Base-by-base conservation (phyloP, 192 early-diverging fungal genomes). In the Haplosporangium gracile region DNA sequence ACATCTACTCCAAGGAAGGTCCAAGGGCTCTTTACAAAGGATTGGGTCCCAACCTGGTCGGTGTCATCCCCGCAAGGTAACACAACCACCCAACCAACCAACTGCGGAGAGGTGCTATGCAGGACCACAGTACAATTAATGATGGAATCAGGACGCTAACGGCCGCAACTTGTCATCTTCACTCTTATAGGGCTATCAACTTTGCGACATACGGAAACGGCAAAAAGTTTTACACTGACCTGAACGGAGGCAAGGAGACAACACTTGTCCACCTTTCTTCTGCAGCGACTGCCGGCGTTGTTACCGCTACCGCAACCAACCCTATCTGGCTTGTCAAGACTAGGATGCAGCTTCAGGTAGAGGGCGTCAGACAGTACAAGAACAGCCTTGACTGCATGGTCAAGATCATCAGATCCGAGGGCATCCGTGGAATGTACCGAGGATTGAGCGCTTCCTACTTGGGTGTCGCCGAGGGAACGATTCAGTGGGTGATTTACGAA, bases 251-350 rank as follows among this genome's bases (percentile, higher is more conserved):
- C 24, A 79, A 88, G 39, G 98, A 99, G 77, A 95, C 94, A 4
- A 72, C 97, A 11, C 22, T 90, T 47, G 94, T 99, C 2, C 96
- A 98, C 74, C 89, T 98, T 57, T 88, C 94, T 16, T 94, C 98
- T 0, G 96, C 97, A 0, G 90, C 91, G 0, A 88, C 92, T 10
- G 96, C 97, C 0, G 95, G 93, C 16, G 87, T 96, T 40, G 91
- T 95, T 8, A 97, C 95, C 6, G 95, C 96, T 0, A 93, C 95
- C 3, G 90, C 89, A n/a, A 98, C 98, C 2, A 98, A 97, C 81
- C 98, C 98, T 0, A 99, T 99, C 34, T 99, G 98, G 98, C 92
- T 99, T 63, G 93, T 99, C 53, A 99, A 99, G 80, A 99, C 98
- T 0, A 89, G 98, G 70, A 95, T 99, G 92, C 98, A 99, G 88